Evolutionary conservation across 495 filamentous ascomycete genomes (phyloP), one percentile per base, ranked within the genome.

Genomic region (Lophiotrema nucula): DNA sequence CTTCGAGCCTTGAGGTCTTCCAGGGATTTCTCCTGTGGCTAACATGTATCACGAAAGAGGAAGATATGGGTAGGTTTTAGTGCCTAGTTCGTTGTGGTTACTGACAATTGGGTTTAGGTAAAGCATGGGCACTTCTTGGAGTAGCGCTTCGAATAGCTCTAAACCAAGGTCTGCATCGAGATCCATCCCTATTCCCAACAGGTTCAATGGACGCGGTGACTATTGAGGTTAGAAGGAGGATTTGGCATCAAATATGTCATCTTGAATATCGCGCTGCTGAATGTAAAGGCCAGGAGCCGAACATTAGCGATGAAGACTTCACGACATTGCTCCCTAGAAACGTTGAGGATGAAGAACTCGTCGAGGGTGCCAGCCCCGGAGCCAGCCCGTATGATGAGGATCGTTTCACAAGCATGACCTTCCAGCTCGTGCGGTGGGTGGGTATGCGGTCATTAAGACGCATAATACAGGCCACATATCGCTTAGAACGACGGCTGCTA

Each of bases 211-310:
- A 68, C 33, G 38, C 35, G 19, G 38, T 68, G 3, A 64, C 60
- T 12, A 62, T 60, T 19, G 65, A 68, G 28, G 10, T 62, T 12
- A 56, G 65, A 12, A 62, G 65, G 4, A 39, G 65, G 6, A 35
- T 62, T 11, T 68, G 65, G 65, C 53, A 58, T 49, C 65, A 68
- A 23, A 47, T 68, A 26, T 68, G 57, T 41, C 45, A 65, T 27
- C 58, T 68, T 13, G 65, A 68, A 45, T 62, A 47, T 25, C 47
- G 62, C n/a, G 54, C 65, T 8, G 62, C 62, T 1, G 65, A 68
- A 38, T 60, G 58, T 35, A 65, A 57, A 48, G 65, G 65, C 3
- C 62, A 65, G 28, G 65, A 68, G 22, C 65, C 65, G 6, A 62
- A 31, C 19, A 61, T 68, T 18, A 39, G 45, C 12, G 58, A 58